Evolutionary conservation across 2,329 filamentous ascomycete species (phyloP), one percentile per base, ranked within the genome.

Genomic region (Fusarium torulosum): DNA sequence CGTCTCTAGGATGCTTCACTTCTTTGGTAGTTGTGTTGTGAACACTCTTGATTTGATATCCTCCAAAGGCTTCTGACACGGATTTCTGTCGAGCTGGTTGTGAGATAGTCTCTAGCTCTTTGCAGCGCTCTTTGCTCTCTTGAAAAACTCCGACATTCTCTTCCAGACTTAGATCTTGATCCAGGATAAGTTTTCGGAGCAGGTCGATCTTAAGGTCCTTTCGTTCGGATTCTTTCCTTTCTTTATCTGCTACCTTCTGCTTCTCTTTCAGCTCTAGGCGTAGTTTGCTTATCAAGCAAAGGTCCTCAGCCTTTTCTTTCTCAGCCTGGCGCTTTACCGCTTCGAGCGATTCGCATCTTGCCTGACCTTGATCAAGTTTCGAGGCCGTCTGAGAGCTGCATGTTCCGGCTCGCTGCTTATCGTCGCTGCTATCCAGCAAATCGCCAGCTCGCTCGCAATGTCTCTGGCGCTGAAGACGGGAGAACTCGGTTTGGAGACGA

Each of bases 91-190:
- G 50, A 0, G 7, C 17, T 35, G 9, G 3, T 4, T 6, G 29
- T 4, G 19, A 10, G 27, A n/a, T n/a, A 21, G 19, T 8, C 1
- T 49, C 25, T 5, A 50, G 50, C 4, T 31, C 14, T 0, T 7
- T 15, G 10, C 15, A 31, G 6, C 17, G 35, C 17, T 40, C 17
- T 40, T n/a, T n/a, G 2, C 9, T 8, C 7, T 37, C 6, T n/a
- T 7, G 4, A 0, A 41, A 19, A n/a, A 20, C 21, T 2, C 3
- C 2, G 4, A 6, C 11, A 0, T 4, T 44, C 11, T 37, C 10
- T 0, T 5, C 1, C 0, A 54, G 13, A 2, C 17, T 15, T 9
- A n/a, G 15, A 7, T 35, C 2, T 1, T 19, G 8, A 11, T 6
- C 9, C 1, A 4, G 27, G 6, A 25, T 43, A 0, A 15, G 15